These are phyloP conservation scores for Naganishia onofrii DNA, from an alignment of 768 basidiomycete genomes.

Conservation along the genomic window DNA sequence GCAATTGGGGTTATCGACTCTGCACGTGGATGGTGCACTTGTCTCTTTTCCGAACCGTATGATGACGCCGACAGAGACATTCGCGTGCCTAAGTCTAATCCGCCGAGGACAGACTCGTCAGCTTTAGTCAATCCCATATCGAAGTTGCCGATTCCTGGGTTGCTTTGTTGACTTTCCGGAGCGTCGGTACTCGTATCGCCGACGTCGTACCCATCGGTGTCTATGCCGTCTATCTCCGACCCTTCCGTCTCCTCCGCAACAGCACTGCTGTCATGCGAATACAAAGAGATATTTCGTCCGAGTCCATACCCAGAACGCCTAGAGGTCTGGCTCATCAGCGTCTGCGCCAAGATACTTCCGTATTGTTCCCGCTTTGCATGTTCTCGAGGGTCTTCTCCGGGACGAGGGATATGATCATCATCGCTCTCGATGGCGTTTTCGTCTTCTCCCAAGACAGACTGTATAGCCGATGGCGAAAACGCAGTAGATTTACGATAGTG, in stretches of 20 bases:
- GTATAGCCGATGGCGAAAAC: slow-evolving; percentile 23
- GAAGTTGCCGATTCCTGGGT: slow-evolving; percentile 9
- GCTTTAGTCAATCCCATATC: slow-evolving; percentile 21
- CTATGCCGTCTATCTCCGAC: not conserved
- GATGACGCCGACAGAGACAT: slow-evolving; percentile 25
- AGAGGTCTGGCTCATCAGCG: slow-evolving; percentile 24
- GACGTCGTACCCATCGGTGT: slow-evolving; percentile 13
- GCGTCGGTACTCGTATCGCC: slow-evolving; percentile 15
- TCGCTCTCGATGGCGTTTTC: not conserved
- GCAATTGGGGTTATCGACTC: not conserved
- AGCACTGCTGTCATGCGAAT: not conserved
- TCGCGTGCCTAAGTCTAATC: slow-evolving; percentile 29
- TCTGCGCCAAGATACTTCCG: slow-evolving; percentile 30
- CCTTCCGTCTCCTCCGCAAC: slow-evolving; percentile 14
- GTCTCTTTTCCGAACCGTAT: slow-evolving; percentile 28
- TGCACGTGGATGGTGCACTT: not conserved
- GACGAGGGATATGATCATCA: slow-evolving; percentile 8
- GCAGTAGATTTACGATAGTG: slow-evolving; percentile 29
- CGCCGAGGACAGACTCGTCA: slow-evolving; percentile 10
- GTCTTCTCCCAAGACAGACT: slow-evolving; percentile 12
- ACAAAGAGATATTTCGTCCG: not conserved
- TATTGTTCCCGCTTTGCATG: slow-evolving; percentile 26
- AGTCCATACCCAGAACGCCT: not conserved
- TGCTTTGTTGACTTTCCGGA: slow-evolving; percentile 22
- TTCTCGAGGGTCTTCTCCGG: slow-evolving; percentile 28